These are phyloP conservation scores for Dactylis glomerata DNA, from an alignment of 176 grass and related monocot genomes.

Conservation along the genomic window DNA sequence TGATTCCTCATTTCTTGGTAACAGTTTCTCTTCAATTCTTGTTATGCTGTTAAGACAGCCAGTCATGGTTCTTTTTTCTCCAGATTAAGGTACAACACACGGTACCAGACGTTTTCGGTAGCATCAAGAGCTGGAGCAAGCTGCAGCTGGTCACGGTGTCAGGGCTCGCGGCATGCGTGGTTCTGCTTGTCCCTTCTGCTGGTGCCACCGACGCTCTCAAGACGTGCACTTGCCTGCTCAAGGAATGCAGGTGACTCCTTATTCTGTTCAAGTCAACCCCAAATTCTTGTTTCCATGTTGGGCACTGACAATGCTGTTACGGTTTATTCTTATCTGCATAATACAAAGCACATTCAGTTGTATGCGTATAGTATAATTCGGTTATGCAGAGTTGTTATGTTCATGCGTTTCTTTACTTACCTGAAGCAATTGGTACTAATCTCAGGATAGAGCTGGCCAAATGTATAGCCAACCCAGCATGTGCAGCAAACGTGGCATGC, in stretches of 20 bases:
- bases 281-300: background rate
- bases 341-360: background rate
- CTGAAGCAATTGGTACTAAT: background rate
- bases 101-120: slow-evolving; percentile 17
- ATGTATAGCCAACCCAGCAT: slow-evolving; percentile 94
- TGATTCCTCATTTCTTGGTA: background rate
- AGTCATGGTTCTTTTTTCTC: slow-evolving; percentile 15
- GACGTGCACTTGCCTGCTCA: slow-evolving; percentile 93
- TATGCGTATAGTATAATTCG: background rate
- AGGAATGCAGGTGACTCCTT: slow-evolving; percentile 76
- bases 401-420: background rate
- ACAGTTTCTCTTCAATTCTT: background rate
- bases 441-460: slow-evolving; percentile 84
- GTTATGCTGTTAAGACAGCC: background rate
- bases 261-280: background rate
- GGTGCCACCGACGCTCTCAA: slow-evolving; percentile 82
- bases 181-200: slow-evolving; percentile 72
- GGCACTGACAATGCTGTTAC: background rate
- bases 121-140: slow-evolving; percentile 46
- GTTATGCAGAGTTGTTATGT: slow-evolving; percentile 6
- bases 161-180: slow-evolving; percentile 53
- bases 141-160: slow-evolving; percentile 48
- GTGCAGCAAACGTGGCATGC: slow-evolving; percentile 95
- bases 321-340: background rate
- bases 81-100: slow-evolving; percentile 40